Evolutionary conservation across 495 filamentous ascomycete species (phyloP).

Genomic region (Penicillium bovifimosum): DNA sequence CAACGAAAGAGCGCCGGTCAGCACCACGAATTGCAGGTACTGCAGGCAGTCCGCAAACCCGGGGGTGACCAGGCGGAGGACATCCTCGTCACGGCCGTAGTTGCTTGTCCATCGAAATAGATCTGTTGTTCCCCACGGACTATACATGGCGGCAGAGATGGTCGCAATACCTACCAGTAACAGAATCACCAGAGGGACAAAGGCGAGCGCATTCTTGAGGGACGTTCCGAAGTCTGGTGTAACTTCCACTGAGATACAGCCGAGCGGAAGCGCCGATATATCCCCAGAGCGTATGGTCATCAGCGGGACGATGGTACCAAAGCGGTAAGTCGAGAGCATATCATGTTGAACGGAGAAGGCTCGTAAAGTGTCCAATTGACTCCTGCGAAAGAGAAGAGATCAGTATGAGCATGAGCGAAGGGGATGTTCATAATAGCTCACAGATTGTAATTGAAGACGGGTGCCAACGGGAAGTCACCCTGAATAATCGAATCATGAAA

Average conservation of each 20-base stretch:
- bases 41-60: constrained; percentile 97
- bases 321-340: constrained; percentile 75
- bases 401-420: background rate
- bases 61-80: constrained; percentile 87
- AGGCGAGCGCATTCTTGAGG: constrained; percentile 64
- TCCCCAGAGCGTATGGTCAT: constrained; percentile 73
- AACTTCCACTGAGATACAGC: constrained; percentile 71
- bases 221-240: constrained; percentile 70
- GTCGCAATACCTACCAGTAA: constrained; percentile 77
- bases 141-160: constrained; percentile 75
- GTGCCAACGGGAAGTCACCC: constrained; percentile 66
- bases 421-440: constrained; percentile 31
- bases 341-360: constrained; percentile 72
- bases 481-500: constrained; percentile 64
- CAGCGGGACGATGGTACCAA: constrained; percentile 69
- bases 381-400: constrained; percentile 26
- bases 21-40: constrained; percentile 88
- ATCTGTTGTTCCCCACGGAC: constrained; percentile 89
- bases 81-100: constrained; percentile 88
- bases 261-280: constrained; percentile 51
- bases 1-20: constrained; percentile 79
- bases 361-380: constrained; percentile 49
- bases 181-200: constrained; percentile 72
- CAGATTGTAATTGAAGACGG: constrained; percentile 59
- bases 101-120: constrained; percentile 93